phyloP scores from a whole-genome alignment of 2,329 filamentous ascomycete genomes.

The Ciborinia camelliae region DNA sequence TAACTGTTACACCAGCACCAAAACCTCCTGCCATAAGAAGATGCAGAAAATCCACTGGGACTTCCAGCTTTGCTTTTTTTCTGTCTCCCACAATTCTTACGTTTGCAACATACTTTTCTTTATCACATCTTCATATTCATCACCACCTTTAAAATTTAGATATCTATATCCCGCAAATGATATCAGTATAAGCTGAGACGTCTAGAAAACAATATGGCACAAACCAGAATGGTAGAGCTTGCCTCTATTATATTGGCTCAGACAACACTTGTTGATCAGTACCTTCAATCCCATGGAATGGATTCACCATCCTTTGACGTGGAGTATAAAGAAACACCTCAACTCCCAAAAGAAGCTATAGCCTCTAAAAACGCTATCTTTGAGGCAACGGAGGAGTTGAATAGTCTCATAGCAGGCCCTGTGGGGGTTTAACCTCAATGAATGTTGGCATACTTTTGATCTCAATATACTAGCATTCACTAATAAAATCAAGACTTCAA shows the following conservation, averaged over 20 bases:
- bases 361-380: background rate
- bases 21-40: background rate
- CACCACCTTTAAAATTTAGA: too few relatives aligned
- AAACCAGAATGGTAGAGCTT: background rate
- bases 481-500: background rate
- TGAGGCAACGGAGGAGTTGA: background rate
- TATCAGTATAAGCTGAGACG: too few relatives aligned
- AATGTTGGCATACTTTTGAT: background rate
- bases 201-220: background rate
- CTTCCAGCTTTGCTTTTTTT: too few relatives aligned
- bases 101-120: too few relatives aligned
- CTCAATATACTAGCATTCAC: background rate
- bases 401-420: background rate
- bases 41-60: too few relatives aligned
- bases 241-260: background rate
- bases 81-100: too few relatives aligned
- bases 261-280: background rate
- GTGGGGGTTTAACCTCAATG: background rate
- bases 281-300: background rate
- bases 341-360: background rate
- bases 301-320: conserved; percentile 8
- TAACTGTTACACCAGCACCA: background rate
- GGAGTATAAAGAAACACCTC: background rate
- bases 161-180: too few relatives aligned
- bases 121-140: too few relatives aligned